Base-by-base conservation (phyloP, 805 yeast genomes). In the Phaffomyces thermotolerans region DNA sequence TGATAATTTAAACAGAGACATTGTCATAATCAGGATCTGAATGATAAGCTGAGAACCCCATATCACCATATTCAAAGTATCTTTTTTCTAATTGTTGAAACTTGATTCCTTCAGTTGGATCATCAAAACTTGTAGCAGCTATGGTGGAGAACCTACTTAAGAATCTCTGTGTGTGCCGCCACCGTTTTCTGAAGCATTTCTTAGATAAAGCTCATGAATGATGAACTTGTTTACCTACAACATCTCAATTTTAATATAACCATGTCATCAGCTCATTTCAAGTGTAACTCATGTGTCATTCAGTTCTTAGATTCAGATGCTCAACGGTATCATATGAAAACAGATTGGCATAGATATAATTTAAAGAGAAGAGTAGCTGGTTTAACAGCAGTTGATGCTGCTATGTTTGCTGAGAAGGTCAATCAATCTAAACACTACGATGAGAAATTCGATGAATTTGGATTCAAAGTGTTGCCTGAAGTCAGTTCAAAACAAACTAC, bases 331-430 rank as follows among this genome's bases (percentile, higher is more conserved):
- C 99, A 93, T 62, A 93, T 93, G 99, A 88, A 86, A 60, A 81
- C 96, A 3, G 99, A 93, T 44, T 93, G 99, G 99, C 99, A 93
- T 60, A 75, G 99, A 50, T 93, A 93, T 64, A 93, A 93, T 58
- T 73, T 93, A 58, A 93, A 93, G 60, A 79, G 99, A 66, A 76
- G 96, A 56, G 96, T 93, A 29, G 95, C 96, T 1, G 75, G 75
- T 27, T 65, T 89, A 45, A 82, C 90, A 7, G 82, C 95, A 1
- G 77, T 89, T 27, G 66, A 80, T 17, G 77, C 87, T 2, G 84
- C 68, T 47, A 61, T 61, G 30, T 65, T 62, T 55, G 65, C 67
- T 36, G 66, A 64, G 52, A 69, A 66, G 46, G 51, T 62, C 22
- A 69, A 65, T 45, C 52, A 63, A 14, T 63, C 68, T 1, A 44